Conservation (phyloP, 202 grass and related monocot species). For the Panicum virgatum region DNA sequence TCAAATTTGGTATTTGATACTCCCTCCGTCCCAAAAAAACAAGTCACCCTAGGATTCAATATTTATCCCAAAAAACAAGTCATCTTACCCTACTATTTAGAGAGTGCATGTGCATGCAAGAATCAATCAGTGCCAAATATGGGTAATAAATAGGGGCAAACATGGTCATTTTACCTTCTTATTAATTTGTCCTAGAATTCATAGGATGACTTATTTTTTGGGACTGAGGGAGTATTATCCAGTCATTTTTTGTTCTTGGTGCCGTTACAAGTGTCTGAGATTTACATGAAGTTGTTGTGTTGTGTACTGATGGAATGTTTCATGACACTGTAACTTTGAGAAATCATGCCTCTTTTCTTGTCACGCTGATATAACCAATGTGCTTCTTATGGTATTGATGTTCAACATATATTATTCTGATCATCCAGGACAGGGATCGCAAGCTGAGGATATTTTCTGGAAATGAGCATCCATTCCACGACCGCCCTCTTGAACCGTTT, state of each 20-base stretch:
- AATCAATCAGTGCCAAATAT: too few species aligned
- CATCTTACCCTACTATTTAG: too few species aligned
- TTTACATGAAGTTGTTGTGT: neutral
- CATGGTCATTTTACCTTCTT: too few species aligned
- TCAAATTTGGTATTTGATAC: neutral
- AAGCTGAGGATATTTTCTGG: slow-evolving; percentile 90
- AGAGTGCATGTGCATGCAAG: too few species aligned
- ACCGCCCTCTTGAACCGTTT: slow-evolving; percentile 61
- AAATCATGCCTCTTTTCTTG: neutral
- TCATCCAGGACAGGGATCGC: slow-evolving; percentile 79
- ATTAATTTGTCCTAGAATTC: too few species aligned
- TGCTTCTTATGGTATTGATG: neutral
- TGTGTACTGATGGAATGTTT: neutral
- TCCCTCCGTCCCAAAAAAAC: too few species aligned
- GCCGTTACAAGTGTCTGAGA: neutral
- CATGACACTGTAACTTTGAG: neutral
- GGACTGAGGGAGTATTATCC: too few species aligned
- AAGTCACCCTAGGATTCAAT: too few species aligned
- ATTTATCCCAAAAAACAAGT: too few species aligned
- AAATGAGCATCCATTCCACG: slow-evolving; percentile 72
- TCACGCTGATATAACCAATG: neutral
- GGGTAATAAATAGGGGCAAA: too few species aligned
- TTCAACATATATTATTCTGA: slow-evolving; percentile 8
- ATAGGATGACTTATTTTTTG: too few species aligned
- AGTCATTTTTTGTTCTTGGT: neutral